Evolutionary conservation across 306 rosid genomes (phyloP), one percentile per base, ranked within the genome.

Genomic region (Rosa chinensis): DNA sequence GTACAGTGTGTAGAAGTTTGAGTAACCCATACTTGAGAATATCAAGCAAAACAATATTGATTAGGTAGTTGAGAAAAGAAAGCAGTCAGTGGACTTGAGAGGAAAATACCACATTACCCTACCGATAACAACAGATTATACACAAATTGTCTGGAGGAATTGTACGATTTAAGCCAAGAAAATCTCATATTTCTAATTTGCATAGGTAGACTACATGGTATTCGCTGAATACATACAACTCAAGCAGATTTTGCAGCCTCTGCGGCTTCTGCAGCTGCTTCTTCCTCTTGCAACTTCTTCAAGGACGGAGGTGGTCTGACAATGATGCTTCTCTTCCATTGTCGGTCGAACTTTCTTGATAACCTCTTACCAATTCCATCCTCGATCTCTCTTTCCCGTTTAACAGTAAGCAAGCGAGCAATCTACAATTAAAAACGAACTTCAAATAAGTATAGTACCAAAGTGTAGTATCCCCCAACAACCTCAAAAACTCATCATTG

Each of bases 391-490:
- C 98, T 89, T 89, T 96, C 99, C 14, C 97, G 88, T 87, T 84
- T 91, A 70, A 93, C 96, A 8, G 99, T 96, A 35, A 93, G 97
- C 96, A 96, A 76, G 45, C 99, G 96, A 82, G 99, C 94, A 89
- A 91, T 53, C 99, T 93, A 78, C 49, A 28, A 48, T 14, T 56
- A 25, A 78, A 59, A 68, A 53, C 76, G 67, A 66, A 10, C 5
- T 64, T 44, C 23, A 12, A 42, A 8, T 77, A 0, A 82, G 75
- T 72, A 78, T 0, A 8, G 23, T 39, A 3, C 37, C 20, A 17
- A 13, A 5, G 18, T 2, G 18, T 1, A 58, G 43, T 35, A 48
- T 42, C 69, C 0, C 37, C 20, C 7, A 45, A 45, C n/a, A 25
- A 3, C 72, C 47, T 18, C 61, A 62, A 47, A 45, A 28, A 28